phyloP scores from a whole-genome alignment of 1,284 basidiomycete species.

The Cryptococcus neoformans region DNA sequence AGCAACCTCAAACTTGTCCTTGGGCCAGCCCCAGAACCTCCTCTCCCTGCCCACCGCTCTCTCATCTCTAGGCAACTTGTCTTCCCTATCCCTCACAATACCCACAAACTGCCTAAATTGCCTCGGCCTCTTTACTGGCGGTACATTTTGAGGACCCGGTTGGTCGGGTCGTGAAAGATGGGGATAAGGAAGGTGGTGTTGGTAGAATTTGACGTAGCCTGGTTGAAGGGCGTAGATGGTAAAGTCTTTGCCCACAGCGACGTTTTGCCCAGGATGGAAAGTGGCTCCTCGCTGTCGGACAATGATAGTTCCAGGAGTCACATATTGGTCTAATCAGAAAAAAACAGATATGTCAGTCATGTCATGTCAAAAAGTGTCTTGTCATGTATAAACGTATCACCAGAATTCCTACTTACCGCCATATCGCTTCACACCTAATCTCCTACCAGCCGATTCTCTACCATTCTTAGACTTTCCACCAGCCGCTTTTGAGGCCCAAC shows the following conservation, averaged over 20 bases:
- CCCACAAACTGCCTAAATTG: constrained; percentile 69
- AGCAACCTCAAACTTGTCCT: constrained; percentile 7
- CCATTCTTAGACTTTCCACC: constrained; percentile 89
- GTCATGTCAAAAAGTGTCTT: neutral
- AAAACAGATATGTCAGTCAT: neutral
- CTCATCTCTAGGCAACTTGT: constrained; percentile 79
- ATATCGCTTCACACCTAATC: constrained; percentile 90
- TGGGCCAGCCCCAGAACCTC: constrained; percentile 47
- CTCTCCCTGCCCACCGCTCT: constrained; percentile 56
- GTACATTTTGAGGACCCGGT: constrained; percentile 4
- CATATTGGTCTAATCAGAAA: constrained; percentile 66
- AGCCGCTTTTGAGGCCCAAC: constrained; percentile 90
- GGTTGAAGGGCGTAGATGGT: constrained; percentile 85
- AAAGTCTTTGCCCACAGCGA: constrained; percentile 85
- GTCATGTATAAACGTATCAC: no score
- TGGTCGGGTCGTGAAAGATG: constrained; percentile 22
- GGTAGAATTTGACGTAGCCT: constrained; percentile 88
- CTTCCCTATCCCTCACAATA: constrained; percentile 70
- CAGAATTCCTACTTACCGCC: no score
- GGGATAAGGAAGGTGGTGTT: constrained; percentile 42
- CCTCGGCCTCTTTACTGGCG: constrained; percentile 40
- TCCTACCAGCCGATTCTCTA: constrained; percentile 83
- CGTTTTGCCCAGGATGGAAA: constrained; percentile 89
- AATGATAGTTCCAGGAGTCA: constrained; percentile 89
- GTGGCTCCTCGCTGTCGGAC: constrained; percentile 84